Base-by-base conservation (phyloP, 2,329 filamentous ascomycete species). In the Cladosporium colombiae region DNA sequence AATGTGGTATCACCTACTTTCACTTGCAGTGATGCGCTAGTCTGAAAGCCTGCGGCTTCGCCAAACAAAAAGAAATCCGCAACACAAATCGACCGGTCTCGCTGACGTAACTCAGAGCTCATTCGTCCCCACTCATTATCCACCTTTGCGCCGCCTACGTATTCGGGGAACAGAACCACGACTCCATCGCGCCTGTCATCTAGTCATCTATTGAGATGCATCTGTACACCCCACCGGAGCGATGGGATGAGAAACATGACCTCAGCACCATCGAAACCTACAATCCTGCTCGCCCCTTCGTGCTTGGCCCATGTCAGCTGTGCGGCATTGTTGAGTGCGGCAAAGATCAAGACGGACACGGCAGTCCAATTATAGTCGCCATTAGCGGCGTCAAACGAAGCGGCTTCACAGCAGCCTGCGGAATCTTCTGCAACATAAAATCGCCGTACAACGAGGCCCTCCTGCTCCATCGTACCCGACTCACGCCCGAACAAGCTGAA, bases 301-400 rank as follows among this genome's bases (percentile, higher is more conserved):
- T 40, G n/a, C 5, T 18, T 18, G 35, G 35, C 14, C 16, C 35
- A 14, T 40, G 35, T 40, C 4, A 40, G 2, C 4, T 40, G 1
- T 40, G 35, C 14, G 35, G 35, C 16, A 40, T 18, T 16, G 1
- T 16, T 0, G 16, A 40, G 5, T 40, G 35, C 35, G 35, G 35
- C 35, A 40, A 40, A 5, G 35, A 40, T 5, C 3, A 40, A 18
- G 14, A 35, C 2, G 16, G n/a, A 35, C 44, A 1, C 75, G 52
- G 33, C 79, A 72, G 52, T 78, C 37, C 65, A 46, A 53, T 72
- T 8, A 66, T 73, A 1, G 68, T 74, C 58, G 66, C 65, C 29
- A 72, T 72, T 25, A 67, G 73, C 46, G 72, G 70, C 21, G 70
- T 74, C n/a, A n/a, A n/a, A n/a, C n/a, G 72, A 58, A 66, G 67